A percentile compares a stretch with the other conserved stretches of the same genome.
Conservation (phyloP, 352 stramenopile species). For the Phytophthora boehmeriae region DNA sequence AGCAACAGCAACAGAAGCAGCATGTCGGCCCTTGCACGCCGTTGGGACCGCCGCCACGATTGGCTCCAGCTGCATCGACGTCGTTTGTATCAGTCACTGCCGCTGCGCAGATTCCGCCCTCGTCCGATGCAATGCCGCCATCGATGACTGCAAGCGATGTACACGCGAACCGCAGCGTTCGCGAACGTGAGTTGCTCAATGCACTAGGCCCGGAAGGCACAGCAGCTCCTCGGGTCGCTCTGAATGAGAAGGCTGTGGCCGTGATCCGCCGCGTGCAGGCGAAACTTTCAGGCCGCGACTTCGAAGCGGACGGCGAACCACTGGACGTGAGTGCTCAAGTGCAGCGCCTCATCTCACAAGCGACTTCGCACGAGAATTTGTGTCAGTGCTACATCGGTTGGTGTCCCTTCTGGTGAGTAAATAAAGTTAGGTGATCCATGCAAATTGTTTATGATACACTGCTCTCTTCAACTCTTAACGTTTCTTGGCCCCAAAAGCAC, state of each 20-base stretch:
- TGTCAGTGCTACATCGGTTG: conserved; percentile 99
- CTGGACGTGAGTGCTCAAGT: conserved; percentile 88
- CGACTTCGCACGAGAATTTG: conserved; percentile 98
- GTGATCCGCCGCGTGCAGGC: conserved; percentile 98
- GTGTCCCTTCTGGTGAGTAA: conserved; percentile 90
- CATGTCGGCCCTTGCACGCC: conserved; percentile 16
- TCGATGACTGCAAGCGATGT: conserved; percentile 42
- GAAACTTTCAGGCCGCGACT: conserved; percentile 99
- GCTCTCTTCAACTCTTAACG: too few relatives aligned
- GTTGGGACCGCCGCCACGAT: conserved; percentile 25
- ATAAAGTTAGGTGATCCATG: conserved; percentile 9
- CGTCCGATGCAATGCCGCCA: conserved; percentile 52
- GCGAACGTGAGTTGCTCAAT: conserved; percentile 81
- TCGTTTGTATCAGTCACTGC: conserved; percentile 53
- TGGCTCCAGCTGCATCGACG: conserved; percentile 25
- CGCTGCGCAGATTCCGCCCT: conserved; percentile 34
- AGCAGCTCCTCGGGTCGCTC: conserved; percentile 78
- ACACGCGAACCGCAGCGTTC: conserved; percentile 78
- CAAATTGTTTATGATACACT: too few relatives aligned
- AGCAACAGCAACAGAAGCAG: background rate
- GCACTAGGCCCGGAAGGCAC: conserved; percentile 82
- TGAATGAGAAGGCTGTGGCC: conserved; percentile 96
- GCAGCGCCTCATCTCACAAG: conserved; percentile 97
- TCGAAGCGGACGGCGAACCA: conserved; percentile 80
- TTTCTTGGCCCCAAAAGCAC: too few relatives aligned